A percentile compares a stretch with the other conserved stretches of the same genome.
Conservation (phyloP, 2,329 filamentous ascomycete genomes). For the Neurospora sp. region DNA sequence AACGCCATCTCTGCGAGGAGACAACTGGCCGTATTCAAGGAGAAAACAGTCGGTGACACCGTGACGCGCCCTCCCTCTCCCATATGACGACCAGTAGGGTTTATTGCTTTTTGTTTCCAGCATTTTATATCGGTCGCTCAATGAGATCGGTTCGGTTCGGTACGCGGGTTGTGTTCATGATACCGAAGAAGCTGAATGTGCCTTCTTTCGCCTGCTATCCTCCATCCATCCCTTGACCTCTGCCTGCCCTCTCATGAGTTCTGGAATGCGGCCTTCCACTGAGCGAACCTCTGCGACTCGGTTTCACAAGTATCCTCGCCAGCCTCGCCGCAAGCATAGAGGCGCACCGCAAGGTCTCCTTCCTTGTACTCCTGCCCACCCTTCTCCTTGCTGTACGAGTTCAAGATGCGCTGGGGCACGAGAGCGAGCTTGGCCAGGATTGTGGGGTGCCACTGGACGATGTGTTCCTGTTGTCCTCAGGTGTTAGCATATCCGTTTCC, state of each 20-base stretch:
- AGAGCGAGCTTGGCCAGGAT: conserved; percentile 83
- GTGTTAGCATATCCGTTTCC: conserved; percentile 19
- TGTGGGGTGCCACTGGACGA: conserved; percentile 94
- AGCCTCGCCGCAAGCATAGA: conserved; percentile 58
- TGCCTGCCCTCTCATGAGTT: conserved; percentile 28
- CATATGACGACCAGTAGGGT: neutral
- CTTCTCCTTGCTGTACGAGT: conserved; percentile 56
- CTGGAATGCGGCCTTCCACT: conserved; percentile 39
- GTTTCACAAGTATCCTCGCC: conserved; percentile 56
- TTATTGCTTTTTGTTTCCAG: neutral
- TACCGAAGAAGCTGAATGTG: neutral
- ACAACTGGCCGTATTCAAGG: conserved; percentile 72
- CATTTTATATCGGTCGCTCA: neutral
- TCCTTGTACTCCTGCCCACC: conserved; percentile 61
- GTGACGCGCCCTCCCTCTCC: neutral
- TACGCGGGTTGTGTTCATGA: neutral
- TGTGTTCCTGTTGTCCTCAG: conserved; percentile 54
- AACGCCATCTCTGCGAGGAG: neutral
- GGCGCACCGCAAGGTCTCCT: conserved; percentile 75
- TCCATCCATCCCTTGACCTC: neutral
- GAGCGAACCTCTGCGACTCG: conserved; percentile 49
- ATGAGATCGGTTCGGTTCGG: neutral
- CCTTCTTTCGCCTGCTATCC: neutral
- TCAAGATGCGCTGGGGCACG: conserved; percentile 76
- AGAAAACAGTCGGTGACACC: conserved; percentile 35